Percentiles rank a stretch among this genome's conserved stretches.
phyloP scores from a whole-genome alignment of 768 basidiomycete genomes.

The Rhodotorula graminis region DNA sequence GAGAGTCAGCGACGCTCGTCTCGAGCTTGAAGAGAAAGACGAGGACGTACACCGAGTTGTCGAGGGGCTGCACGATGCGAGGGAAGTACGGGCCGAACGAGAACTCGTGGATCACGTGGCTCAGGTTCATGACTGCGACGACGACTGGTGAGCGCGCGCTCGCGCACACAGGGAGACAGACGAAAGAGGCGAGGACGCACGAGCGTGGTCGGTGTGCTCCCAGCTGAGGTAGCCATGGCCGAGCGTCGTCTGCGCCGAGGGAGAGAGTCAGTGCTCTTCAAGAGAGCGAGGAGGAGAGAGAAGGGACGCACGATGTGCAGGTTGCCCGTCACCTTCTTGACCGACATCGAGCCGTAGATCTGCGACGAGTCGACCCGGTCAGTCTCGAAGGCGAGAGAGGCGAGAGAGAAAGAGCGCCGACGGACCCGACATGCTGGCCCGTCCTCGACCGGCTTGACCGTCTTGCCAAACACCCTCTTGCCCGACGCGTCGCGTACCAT shows the following conservation, averaged over 20 bases:
- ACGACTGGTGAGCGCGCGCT: too few species aligned
- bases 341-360: constrained; percentile 71
- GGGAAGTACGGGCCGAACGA: constrained; percentile 96
- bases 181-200: constrained; percentile 52
- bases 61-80: constrained; percentile 87
- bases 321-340: constrained; percentile 91
- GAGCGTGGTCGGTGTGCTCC: constrained; percentile 77
- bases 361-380: not conserved
- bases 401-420: not conserved
- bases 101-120: constrained; percentile 92
- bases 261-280: not conserved
- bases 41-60: constrained; percentile 71
- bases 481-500: constrained; percentile 28
- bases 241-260: constrained; percentile 60
- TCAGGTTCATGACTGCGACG: constrained; percentile 81
- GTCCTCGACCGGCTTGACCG: constrained; percentile 62
- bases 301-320: constrained; percentile 59
- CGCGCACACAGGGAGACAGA: not conserved
- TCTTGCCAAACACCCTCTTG: constrained; percentile 58
- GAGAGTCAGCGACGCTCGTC: too few species aligned
- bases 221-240: constrained; percentile 89
- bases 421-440: constrained; percentile 66
- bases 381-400: too few species aligned
- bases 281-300: not conserved
- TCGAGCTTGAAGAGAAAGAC: rapidly evolving